Base-by-base conservation (phyloP, 2,329 filamentous ascomycete genomes). In the Setomelanomma holmii region DNA sequence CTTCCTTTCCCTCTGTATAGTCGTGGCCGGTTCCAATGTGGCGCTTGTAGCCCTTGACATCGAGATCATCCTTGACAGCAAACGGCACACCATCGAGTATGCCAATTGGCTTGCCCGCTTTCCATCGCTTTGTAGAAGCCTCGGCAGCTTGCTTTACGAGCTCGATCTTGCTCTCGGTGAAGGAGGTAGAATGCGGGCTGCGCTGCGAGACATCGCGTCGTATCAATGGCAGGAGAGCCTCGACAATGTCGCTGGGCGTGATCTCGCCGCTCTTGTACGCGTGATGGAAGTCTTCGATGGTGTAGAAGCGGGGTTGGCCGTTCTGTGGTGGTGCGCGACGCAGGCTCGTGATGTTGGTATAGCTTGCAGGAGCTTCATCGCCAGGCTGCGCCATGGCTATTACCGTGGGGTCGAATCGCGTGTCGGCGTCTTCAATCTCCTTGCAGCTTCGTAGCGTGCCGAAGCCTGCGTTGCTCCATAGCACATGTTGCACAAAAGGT, bases 71-170 rank as follows among this genome's bases (percentile, higher is more conserved):
- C 76, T 96, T 96, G 63, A 95, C 84, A 0, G 88, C 89, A 42
- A 96, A 84, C 0, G 91, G 92, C 1, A 96, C 85, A 11, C 92
- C 92, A 65, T 96, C 92, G 6, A 96, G 78, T 4, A 90, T 77
- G 11, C 90, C 82, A 14, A 91, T 73, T 0, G 86, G 82, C 55
- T 82, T 81, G 0, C 89, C 89, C 14, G 81, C 78, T 51, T 85
- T 84, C 74, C 89, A 96, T 40, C 92, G 81, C 67, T 84, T 79
- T 0, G 91, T 89, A 1, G 91, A 95, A 6, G 84, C 89, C 61
- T 82, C 82, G 0, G 92, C 91, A 1, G 90, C 88, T 30, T 83
- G 82, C 4, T 86, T 79, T 1, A 89, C 84, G 16, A 84, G 74
- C 19, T 89, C 84, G 7, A 81, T 81, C 47, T 88, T 83, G 36